These are phyloP conservation scores for Leishmania guyanensis DNA, from an alignment of 208 protist genomes.

Conservation along the genomic window DNA sequence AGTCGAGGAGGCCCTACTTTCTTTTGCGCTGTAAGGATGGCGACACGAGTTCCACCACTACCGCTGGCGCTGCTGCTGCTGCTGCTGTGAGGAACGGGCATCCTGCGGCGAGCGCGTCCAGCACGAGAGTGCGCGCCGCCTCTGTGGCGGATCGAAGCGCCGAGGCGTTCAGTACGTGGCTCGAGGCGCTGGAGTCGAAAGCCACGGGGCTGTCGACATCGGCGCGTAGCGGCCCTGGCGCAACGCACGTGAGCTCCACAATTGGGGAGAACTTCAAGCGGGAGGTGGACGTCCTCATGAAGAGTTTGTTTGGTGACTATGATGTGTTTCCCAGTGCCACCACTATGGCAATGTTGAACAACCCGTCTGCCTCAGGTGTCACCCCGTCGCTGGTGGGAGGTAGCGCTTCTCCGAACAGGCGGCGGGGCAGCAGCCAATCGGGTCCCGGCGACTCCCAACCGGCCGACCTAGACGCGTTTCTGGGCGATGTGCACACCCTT, in stretches of 20 bases:
- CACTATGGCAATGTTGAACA: not conserved
- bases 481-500: conserved; percentile 13
- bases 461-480: conserved; percentile 17
- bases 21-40: conserved; percentile 4
- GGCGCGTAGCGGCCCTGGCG: not conserved
- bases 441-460: conserved; percentile 6
- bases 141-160: conserved; percentile 13
- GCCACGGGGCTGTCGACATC: not conserved
- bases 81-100: not conserved
- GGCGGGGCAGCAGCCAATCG: not conserved
- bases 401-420: not conserved
- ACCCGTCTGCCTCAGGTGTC: not conserved
- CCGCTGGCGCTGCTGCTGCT: not conserved
- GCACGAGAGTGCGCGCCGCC: not conserved
- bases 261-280: conserved; percentile 39
- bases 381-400: not conserved
- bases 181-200: conserved; percentile 25
- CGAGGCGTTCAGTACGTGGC: conserved; percentile 32
- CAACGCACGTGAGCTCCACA: not conserved
- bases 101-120: not conserved
- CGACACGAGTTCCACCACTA: not conserved
- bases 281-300: conserved; percentile 46
- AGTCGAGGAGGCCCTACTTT: conserved; percentile 12
- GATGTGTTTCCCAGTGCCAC: conserved; percentile 8
- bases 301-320: conserved; percentile 30